Evolutionary conservation across 257 asterid genomes (phyloP), one percentile per base, ranked within the genome.

Genomic region (Echium plantagineum): DNA sequence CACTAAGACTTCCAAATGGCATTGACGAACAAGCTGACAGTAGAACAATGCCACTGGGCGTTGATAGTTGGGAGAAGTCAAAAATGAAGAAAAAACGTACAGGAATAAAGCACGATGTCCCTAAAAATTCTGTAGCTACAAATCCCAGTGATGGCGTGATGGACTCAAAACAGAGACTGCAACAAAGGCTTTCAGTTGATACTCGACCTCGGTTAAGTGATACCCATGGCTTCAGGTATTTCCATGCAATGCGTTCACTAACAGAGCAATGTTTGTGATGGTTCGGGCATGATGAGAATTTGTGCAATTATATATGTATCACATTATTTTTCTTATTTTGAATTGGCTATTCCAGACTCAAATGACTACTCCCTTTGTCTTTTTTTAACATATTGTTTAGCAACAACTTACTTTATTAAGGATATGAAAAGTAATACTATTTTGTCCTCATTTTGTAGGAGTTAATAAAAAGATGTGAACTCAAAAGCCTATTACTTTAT

Each of bases 71-170:
- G 97, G 97, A 90, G 72, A 85, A 78, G 72, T 74, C 85, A 52
- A 90, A 83, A 82, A 90, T 77, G 91, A 90, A 90, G 88, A 90
- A 83, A 71, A 90, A 83, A 69, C 97, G 96, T 56, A 85, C 97
- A 32, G 82, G 94, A 72, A 80, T 81, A 75, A 90, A 90, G 83
- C 74, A 75, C 69, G 97, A 90, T 53, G 67, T 46, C 71, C 71
- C 81, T 68, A 65, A 74, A 64, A 71, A 71, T 70, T 74, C 89
- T 60, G 56, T 70, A 71, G 68, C 58, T 55, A 38, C 74, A 55
- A 90, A 87, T 70, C 75, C 81, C 65, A 73, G 67, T 70, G 94
- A 82, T 74, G 89, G 89, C 59, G 74, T 77, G 54, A 72, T 87
- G 75, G 97, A 83, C 71, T 55, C 85, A 32, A 90, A 83, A 69